A percentile compares a stretch with the other conserved stretches of the same genome.
Conservation (phyloP, 768 basidiomycete genomes). For the Chalciporus chontae region DNA sequence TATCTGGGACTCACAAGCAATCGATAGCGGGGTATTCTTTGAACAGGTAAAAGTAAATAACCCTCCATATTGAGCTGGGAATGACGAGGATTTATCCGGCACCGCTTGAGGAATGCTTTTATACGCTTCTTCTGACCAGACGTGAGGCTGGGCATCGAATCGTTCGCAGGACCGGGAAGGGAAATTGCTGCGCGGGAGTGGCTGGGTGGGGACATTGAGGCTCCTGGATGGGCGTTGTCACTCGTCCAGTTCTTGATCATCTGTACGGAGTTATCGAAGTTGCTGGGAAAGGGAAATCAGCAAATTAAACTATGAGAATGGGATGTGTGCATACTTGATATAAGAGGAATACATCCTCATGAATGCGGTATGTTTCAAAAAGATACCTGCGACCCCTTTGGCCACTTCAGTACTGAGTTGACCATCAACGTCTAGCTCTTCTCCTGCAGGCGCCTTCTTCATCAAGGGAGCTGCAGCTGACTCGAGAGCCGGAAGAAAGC, state of each 20-base stretch:
- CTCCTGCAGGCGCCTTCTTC: conserved; percentile 40
- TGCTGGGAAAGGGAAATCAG: conserved; percentile 44
- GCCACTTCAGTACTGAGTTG: conserved; percentile 72
- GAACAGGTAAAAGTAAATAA: conserved; percentile 91
- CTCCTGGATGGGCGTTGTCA: conserved; percentile 42
- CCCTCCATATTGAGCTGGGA: conserved; percentile 93
- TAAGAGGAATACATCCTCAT: conserved; percentile 99
- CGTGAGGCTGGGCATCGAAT: conserved; percentile 56
- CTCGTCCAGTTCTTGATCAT: conserved; percentile 85
- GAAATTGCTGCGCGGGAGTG: conserved; percentile 45
- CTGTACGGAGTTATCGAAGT: conserved; percentile 90
- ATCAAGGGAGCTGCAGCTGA: conserved; percentile 68
- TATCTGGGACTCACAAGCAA: conserved; percentile 63
- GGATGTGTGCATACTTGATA: conserved; percentile 70
- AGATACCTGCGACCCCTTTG: conserved; percentile 80
- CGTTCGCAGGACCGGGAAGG: conserved; percentile 36
- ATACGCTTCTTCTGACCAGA: conserved; percentile 86
- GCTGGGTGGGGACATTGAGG: conserved; percentile 48
- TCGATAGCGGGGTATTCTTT: conserved; percentile 96
- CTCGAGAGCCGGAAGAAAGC: conserved; percentile 89
- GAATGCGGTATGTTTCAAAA: conserved; percentile 92
- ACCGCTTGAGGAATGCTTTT: conserved; percentile 85
- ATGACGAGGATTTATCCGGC: conserved; percentile 84
- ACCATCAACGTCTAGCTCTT: conserved; percentile 64
- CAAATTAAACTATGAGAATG: conserved; percentile 1